Conservation (phyloP, 2,329 filamentous ascomycete species). For the Xylaria sp. region DNA sequence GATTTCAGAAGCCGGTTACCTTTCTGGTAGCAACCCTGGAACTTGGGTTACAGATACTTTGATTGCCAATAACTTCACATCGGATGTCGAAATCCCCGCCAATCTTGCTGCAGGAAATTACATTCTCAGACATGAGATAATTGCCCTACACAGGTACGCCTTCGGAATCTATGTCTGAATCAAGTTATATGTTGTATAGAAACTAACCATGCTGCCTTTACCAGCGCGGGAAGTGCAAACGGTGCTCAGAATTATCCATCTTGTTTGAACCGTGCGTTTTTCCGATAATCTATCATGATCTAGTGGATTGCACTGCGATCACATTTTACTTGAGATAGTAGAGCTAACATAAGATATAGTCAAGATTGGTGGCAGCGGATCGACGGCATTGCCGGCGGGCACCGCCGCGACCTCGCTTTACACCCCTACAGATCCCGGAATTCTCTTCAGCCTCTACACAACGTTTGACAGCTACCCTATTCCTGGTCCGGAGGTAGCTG, state of each 20-base stretch:
- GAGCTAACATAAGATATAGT: conserved; percentile 34
- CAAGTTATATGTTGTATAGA: background rate
- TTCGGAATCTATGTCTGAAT: background rate
- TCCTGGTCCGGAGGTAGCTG: conserved; percentile 34
- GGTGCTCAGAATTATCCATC: conserved; percentile 57
- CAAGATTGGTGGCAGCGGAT: conserved; percentile 57
- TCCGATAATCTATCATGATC: no score
- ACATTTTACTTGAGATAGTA: no score
- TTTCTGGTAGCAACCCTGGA: conserved; percentile 41
- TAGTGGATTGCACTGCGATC: no score
- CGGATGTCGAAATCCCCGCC: conserved; percentile 50
- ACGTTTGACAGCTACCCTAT: conserved; percentile 33
- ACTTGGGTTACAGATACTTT: conserved; percentile 47
- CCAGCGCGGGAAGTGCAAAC: conserved; percentile 45
- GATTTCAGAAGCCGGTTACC: conserved; percentile 34
- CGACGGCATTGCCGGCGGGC: conserved; percentile 51
- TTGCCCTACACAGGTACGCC: conserved; percentile 48
- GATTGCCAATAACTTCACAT: conserved; percentile 54
- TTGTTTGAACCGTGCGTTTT: conserved; percentile 53
- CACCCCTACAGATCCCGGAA: conserved; percentile 57
- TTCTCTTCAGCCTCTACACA: conserved; percentile 60
- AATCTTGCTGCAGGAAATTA: conserved; percentile 53
- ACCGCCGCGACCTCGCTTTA: conserved; percentile 59
- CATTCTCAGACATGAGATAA: conserved; percentile 57
- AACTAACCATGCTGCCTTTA: background rate